Evolutionary conservation across 2,329 filamentous ascomycete genomes (phyloP), one percentile per base, ranked within the genome.

Genomic region (Neonectria ditissima): DNA sequence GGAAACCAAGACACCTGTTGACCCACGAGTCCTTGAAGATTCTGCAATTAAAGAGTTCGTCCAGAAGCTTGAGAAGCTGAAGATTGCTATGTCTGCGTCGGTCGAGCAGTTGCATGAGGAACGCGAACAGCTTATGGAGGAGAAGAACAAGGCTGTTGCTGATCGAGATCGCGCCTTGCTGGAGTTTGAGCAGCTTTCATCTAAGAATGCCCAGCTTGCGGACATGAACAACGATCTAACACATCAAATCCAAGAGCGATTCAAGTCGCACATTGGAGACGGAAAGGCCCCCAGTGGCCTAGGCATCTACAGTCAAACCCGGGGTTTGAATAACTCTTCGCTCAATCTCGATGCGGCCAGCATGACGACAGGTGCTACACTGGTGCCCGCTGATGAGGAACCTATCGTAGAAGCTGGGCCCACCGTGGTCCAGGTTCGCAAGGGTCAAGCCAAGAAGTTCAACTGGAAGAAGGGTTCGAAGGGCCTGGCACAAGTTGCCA

Each of bases 381-480:
- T 89, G 70, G 82, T 91, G 55, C 83, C 85, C 22, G 83, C 86
- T 10, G 87, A 89, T 18, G 91, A 92, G 48, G 93, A 96, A 43
- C 84, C 84, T 0, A 84, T 88, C 59, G 78, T 89, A n/a, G 86
- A 89, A 66, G 84, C 89, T 28, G 92, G 93, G 2, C 94, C 96
- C n/a, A 96, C 97, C 65, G 92, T 98, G 34, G 92, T 98, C 65
- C 97, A 96, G 73, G 97, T 98, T 66, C 90, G 94, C 73, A 98
- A 97, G 81, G 94, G 92, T 30, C 94, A 97, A 76, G 89, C 91
- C 57, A 97, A 94, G 82, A 98, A 97, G 78, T 97, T 97, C 81
- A 97, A 97, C 81, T 98, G 96, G 94, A 97, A 97, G 86, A 97
- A 97, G 83, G 94, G 94, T 41, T 93, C 93, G 41, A 95, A 97